Conservation (phyloP, 371 early-diverging fungal species). For the Conidiobolus incongruus region DNA sequence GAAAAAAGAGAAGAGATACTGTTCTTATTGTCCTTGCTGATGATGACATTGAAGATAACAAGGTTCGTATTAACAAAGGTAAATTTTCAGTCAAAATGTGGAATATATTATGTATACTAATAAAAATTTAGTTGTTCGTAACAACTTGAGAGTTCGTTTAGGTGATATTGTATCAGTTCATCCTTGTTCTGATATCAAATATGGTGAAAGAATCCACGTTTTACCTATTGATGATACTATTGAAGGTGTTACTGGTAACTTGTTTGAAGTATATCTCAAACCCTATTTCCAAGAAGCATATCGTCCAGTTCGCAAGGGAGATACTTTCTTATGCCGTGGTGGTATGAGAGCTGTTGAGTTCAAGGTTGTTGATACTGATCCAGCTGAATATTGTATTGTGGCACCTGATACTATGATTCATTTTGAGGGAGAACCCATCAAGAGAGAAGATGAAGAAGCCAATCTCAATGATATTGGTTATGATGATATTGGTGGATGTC, state of each 20-base stretch:
- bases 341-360: constrained; percentile 98
- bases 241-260: constrained; percentile 90
- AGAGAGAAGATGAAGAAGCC: constrained; percentile 93
- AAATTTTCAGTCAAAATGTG: constrained; percentile 1
- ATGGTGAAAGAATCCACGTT: constrained; percentile 88
- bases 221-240: constrained; percentile 97
- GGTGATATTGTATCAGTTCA: constrained; percentile 97
- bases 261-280: constrained; percentile 94
- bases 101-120: too few species aligned
- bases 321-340: constrained; percentile 84
- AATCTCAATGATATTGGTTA: constrained; percentile 66
- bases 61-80: constrained; percentile 86
- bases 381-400: constrained; percentile 90
- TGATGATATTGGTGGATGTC: constrained; percentile 98
- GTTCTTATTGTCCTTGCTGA: constrained; percentile 86
- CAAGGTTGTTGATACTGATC: constrained; percentile 95
- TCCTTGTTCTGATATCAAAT: constrained; percentile 86
- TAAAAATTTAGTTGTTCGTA: constrained; percentile 54
- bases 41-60: constrained; percentile 77
- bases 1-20: constrained; percentile 95
- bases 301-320: constrained; percentile 88
- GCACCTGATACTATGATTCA: constrained; percentile 96
- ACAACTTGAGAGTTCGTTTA: constrained; percentile 91
- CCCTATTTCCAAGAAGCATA: constrained; percentile 95
- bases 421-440: constrained; percentile 93